phyloP scores from a whole-genome alignment of 2,329 filamentous ascomycete species.

The Cercospora berteroae region DNA sequence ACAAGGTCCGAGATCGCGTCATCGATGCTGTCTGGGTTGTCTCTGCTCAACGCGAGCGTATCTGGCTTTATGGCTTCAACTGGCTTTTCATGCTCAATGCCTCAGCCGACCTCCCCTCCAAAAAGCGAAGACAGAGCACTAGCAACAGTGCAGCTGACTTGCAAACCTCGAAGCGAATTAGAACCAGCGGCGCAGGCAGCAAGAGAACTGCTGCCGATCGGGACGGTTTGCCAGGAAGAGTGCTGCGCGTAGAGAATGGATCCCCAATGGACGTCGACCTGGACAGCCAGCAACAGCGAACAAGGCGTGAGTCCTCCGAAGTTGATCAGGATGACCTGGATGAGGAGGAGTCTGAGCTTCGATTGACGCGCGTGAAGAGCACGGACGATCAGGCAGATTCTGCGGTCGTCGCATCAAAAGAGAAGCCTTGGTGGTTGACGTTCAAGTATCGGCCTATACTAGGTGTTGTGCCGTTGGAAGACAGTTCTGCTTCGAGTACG shows the following conservation, averaged over 20 bases:
- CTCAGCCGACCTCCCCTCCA: constrained; percentile 59
- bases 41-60: constrained; percentile 51
- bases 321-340: constrained; percentile 38
- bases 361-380: constrained; percentile 18
- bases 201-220: constrained; percentile 42
- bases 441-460: constrained; percentile 94
- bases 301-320: constrained; percentile 41
- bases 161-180: constrained; percentile 38
- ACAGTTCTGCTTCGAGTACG: constrained; percentile 35
- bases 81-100: constrained; percentile 95
- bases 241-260: constrained; percentile 33
- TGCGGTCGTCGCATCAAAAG: constrained; percentile 16
- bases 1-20: constrained; percentile 70
- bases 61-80: constrained; percentile 83
- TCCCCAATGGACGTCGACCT: constrained; percentile 25
- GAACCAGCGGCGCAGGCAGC: constrained; percentile 55
- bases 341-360: constrained; percentile 30
- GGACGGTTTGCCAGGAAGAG: constrained; percentile 36
- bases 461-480: constrained; percentile 62
- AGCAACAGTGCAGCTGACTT: constrained; percentile 21
- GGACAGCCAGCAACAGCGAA: constrained; percentile 39
- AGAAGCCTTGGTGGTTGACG: constrained; percentile 67
- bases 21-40: constrained; percentile 86
- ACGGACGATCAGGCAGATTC: constrained; percentile 23
- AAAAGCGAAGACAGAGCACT: constrained; percentile 33